phyloP scores from a whole-genome alignment of 345 rosid genomes.

The Arabis hirsuta region DNA sequence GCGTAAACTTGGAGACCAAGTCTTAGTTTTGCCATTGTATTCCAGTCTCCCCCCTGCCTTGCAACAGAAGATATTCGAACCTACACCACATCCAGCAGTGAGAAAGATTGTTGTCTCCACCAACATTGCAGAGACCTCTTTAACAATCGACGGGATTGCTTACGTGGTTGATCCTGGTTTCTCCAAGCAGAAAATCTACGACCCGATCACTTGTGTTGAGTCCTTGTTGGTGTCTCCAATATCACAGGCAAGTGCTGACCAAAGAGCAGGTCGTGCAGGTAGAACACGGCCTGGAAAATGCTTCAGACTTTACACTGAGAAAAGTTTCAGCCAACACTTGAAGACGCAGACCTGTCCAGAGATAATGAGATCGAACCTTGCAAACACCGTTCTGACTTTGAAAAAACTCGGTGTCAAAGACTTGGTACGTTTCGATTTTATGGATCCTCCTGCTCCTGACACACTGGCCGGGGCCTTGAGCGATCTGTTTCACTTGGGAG shows the following conservation, averaged over 20 bases:
- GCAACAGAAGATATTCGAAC: conserved; percentile 98
- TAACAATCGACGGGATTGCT: conserved; percentile 96
- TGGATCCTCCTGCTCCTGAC: conserved; percentile 99
- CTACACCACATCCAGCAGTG: conserved; percentile 94
- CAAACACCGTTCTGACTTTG: conserved; percentile 88
- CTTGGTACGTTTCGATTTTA: conserved; percentile 92
- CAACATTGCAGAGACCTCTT: conserved; percentile 95
- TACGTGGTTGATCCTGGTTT: conserved; percentile 98
- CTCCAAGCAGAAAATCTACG: conserved; percentile 92
- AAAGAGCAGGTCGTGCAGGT: conserved; percentile 99
- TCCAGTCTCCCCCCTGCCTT: conserved; percentile 96
- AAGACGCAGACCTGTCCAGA: conserved; percentile 96
- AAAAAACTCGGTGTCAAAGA: conserved; percentile 95
- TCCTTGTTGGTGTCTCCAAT: conserved; percentile 95
- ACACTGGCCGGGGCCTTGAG: conserved; percentile 94
- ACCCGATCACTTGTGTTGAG: conserved; percentile 93
- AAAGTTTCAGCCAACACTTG: conserved; percentile 76
- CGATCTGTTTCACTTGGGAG: conserved; percentile 91
- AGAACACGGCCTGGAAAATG: conserved; percentile 99
- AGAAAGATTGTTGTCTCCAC: conserved; percentile 97
- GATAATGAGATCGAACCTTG: conserved; percentile 92
- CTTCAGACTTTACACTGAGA: conserved; percentile 90
- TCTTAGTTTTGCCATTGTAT: conserved; percentile 85
- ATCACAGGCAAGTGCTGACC: conserved; percentile 99
- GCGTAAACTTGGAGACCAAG: conserved; percentile 77